These are phyloP conservation scores for Daphne laureola DNA, from an alignment of 441 rosid genomes.

Conservation along the genomic window DNA sequence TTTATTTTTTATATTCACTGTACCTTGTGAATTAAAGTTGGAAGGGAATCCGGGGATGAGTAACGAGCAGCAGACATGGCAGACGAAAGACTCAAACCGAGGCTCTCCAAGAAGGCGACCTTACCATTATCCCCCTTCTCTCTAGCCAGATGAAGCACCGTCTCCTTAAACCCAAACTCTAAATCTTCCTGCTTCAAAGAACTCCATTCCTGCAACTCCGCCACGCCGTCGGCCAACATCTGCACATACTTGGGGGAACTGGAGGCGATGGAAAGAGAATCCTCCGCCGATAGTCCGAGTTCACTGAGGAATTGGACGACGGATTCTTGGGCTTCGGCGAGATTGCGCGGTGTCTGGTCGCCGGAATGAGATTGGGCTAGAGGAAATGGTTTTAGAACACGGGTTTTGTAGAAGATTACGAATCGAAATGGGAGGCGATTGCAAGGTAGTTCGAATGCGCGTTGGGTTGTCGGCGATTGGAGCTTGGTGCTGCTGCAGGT, in stretches of 20 bases:
- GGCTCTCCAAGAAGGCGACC: conserved; percentile 77
- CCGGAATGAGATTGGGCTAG: conserved; percentile 9
- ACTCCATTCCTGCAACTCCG: conserved; percentile 73
- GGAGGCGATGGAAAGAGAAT: conserved; percentile 38
- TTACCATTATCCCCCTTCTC: conserved; percentile 76
- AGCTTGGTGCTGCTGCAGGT: conserved; percentile 13
- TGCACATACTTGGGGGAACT: conserved; percentile 46
- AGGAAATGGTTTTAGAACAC: conserved; percentile 4
- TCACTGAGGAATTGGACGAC: conserved; percentile 43
- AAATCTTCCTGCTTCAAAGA: conserved; percentile 30
- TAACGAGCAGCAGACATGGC: conserved; percentile 68
- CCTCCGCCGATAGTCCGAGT: conserved; percentile 43
- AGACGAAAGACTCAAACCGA: conserved; percentile 63
- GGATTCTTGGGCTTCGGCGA: conserved; percentile 38
- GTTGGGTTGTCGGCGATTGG: conserved; percentile 12
- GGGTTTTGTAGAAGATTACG: conserved; percentile 12
- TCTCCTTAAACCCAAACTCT: conserved; percentile 49
- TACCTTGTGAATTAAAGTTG: conserved; percentile 52
- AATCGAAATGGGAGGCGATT: conserved; percentile 13
- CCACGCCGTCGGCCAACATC: conserved; percentile 51
- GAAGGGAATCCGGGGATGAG: conserved; percentile 52
- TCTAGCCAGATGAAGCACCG: conserved; percentile 58
- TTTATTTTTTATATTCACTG: background rate
- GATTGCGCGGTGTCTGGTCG: conserved; percentile 16
- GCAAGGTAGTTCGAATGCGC: conserved; percentile 16